Evolutionary conservation across 2,329 filamentous ascomycete genomes (phyloP), one percentile per base, ranked within the genome.

Genomic region (Nectriaceae sp.): DNA sequence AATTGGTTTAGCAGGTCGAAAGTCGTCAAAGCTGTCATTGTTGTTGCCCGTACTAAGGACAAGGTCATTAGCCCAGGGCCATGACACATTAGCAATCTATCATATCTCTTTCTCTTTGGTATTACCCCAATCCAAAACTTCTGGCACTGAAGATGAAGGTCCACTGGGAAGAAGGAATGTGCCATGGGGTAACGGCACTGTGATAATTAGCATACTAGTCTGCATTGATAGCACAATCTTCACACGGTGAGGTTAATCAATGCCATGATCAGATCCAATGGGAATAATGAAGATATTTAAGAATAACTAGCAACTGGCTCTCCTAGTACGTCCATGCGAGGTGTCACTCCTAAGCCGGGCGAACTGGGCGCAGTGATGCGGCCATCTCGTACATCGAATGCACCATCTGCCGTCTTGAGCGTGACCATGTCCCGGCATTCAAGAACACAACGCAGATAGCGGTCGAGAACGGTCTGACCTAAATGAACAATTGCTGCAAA

Each of bases 1-100:
- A 56, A 61, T 15, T 74, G 71, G 71, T 66, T 73, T 45, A 62
- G 65, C 29, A 54, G 50, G 35, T 66, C 68, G 2, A 59, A 60
- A 2, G 65, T 68, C 2, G 52, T 73, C 8, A 68, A 59, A 40
- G 71, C 67, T 1, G 62, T 62, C 1, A 63, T 73, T 31, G 64
- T 74, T 2, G 63, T 72, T 11, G 70, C 64, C 11, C 54, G 50
- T 10, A 54, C 53, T 11, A 59, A 59, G 40, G 38, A 16, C 2
- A 44, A 39, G 16, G 26, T 40, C 5, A 44, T 13, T 13, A 29
- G n/a, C n/a, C n/a, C n/a, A n/a, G n/a, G n/a, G n/a, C n/a, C n/a
- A n/a, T n/a, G n/a, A n/a, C n/a, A n/a, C n/a, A n/a, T n/a, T n/a
- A n/a, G n/a, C n/a, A n/a, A n/a, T n/a, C n/a, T n/a, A n/a, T n/a